A percentile compares a stretch with the other conserved stretches of the same genome.
These are phyloP conservation scores for Anisodus acutangulus DNA, from an alignment of 257 asterid genomes.

Conservation along the genomic window DNA sequence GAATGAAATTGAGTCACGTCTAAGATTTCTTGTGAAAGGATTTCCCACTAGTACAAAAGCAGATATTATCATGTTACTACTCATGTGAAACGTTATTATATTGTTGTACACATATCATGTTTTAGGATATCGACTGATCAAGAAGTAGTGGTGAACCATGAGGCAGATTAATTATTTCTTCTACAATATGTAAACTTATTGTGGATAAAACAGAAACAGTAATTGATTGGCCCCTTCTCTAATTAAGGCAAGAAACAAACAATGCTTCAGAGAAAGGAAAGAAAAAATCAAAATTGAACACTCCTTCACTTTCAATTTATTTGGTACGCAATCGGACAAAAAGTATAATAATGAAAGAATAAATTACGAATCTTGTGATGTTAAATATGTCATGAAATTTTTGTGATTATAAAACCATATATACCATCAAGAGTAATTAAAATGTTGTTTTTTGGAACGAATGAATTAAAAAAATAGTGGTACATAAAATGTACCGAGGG, in stretches of 20 bases:
- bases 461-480: background rate
- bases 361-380: no score
- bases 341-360: no score
- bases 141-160: slow-evolving; percentile 7
- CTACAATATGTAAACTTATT: background rate
- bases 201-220: slow-evolving; percentile 1
- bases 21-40: background rate
- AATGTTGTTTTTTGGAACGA: background rate
- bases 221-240: background rate
- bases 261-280: background rate
- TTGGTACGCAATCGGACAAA: background rate
- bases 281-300: slow-evolving; percentile 10
- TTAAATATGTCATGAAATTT: background rate
- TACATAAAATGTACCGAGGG: background rate
- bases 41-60: slow-evolving; percentile 18
- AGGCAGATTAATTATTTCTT: slow-evolving; percentile 6
- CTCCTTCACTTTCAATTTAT: background rate
- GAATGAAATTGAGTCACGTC: slow-evolving; percentile 27
- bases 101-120: background rate
- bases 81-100: slow-evolving; percentile 9
- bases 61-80: slow-evolving; percentile 6
- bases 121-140: slow-evolving; percentile 6
- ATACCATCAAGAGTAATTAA: background rate
- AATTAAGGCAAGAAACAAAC: background rate
- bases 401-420: background rate